These are phyloP conservation scores for Penicillium griseofulvum DNA, from an alignment of 2,329 filamentous ascomycete species.

Conservation along the genomic window DNA sequence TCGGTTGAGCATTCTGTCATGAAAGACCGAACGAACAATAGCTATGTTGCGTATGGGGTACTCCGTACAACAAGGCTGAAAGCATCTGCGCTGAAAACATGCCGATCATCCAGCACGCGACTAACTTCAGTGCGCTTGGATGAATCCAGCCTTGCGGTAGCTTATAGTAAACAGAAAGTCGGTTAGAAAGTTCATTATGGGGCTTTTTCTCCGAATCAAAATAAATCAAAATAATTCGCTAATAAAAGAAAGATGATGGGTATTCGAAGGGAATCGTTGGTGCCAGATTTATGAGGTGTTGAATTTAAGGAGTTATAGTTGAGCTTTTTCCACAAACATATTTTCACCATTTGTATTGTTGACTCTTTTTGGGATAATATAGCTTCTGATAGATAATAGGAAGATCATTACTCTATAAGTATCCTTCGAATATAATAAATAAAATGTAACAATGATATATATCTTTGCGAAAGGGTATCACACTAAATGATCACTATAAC, in stretches of 20 bases:
- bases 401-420: neutral
- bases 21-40: neutral
- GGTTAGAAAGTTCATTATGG: neutral
- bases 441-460: neutral
- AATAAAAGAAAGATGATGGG: too few relatives aligned
- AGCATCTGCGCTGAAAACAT: neutral
- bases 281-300: neutral
- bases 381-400: too few relatives aligned
- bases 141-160: neutral
- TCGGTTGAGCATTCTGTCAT: neutral
- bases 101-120: neutral
- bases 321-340: too few relatives aligned
- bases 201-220: too few relatives aligned
- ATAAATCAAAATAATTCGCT: too few relatives aligned
- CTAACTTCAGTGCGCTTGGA: neutral
- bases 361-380: too few relatives aligned
- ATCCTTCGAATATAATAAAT: neutral
- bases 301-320: neutral
- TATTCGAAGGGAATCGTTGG: neutral
- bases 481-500: neutral
- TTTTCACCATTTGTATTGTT: too few relatives aligned
- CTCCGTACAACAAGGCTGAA: neutral
- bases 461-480: neutral
- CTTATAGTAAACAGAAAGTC: neutral
- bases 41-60: neutral